Conservation (phyloP, 164 flowering plant genomes). For the Vitis rupestris region DNA sequence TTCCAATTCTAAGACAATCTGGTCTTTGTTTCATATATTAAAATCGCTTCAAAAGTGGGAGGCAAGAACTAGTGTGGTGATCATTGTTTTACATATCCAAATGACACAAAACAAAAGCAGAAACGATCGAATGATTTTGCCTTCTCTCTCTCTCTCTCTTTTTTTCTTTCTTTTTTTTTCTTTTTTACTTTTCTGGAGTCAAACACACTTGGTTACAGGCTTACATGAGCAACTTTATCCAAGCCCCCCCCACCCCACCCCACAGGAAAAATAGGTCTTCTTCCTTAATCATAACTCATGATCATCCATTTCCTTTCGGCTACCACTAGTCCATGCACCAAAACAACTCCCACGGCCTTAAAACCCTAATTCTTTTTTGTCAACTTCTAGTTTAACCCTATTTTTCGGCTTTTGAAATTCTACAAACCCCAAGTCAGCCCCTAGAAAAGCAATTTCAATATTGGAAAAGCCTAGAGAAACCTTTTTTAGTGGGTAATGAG, state of each 20-base stretch:
- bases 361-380: not conserved
- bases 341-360: not conserved
- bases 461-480: not conserved
- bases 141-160: not conserved
- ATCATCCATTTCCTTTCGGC: conserved; percentile 37
- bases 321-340: conserved; percentile 34
- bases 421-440: not conserved
- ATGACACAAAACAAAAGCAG: not conserved
- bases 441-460: not conserved
- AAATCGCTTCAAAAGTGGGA: not conserved
- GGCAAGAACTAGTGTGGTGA: not conserved
- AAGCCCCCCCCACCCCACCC: not conserved
- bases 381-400: not conserved
- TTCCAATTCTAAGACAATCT: not conserved
- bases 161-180: not conserved
- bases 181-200: conserved; percentile 14
- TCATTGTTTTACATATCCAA: not conserved
- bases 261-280: conserved; percentile 21
- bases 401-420: not conserved
- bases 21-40: not conserved
- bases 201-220: conserved; percentile 13
- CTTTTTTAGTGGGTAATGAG: not conserved
- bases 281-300: conserved; percentile 32
- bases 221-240: not conserved
- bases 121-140: not conserved